Evolutionary conservation across 106 monocot species (phyloP).

Genomic region (Dendrobium catenatum): DNA sequence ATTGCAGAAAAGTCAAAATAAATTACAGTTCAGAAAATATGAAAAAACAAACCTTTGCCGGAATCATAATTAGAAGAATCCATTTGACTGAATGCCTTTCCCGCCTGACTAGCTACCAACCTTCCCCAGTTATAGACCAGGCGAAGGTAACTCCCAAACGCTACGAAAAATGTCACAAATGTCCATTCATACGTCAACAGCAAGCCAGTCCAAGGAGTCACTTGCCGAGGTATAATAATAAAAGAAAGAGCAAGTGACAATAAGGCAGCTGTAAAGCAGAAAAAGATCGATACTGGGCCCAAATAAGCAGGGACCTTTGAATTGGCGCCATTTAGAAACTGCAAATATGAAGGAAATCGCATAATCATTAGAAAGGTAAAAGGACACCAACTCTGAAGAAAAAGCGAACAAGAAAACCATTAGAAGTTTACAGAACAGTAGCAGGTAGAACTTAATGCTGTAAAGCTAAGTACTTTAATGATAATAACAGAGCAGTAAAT

Average conservation of each 20-base stretch:
- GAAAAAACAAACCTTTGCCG: slow-evolving; percentile 51
- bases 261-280: slow-evolving; percentile 50
- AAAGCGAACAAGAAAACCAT: background rate
- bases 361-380: background rate
- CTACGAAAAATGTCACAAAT: slow-evolving; percentile 45
- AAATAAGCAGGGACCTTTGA: slow-evolving; percentile 60
- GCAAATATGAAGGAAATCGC: slow-evolving; percentile 13
- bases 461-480: too few relatives aligned
- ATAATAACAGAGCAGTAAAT: background rate
- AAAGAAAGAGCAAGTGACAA: slow-evolving; percentile 68
- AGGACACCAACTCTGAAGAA: background rate
- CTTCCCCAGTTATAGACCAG: slow-evolving; percentile 70
- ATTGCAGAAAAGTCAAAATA: background rate
- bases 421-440: background rate
- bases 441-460: background rate
- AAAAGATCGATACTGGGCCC: slow-evolving; percentile 47
- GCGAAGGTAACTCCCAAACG: slow-evolving; percentile 58
- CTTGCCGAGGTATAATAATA: slow-evolving; percentile 55
- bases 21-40: background rate
- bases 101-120: slow-evolving; percentile 32
- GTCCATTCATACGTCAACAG: slow-evolving; percentile 90
- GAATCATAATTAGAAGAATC: slow-evolving; percentile 57
- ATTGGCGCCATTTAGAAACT: slow-evolving; percentile 46
- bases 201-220: slow-evolving; percentile 90
- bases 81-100: slow-evolving; percentile 1